Conservation (phyloP, 345 rosid genomes). For the Anacardium occidentale region DNA sequence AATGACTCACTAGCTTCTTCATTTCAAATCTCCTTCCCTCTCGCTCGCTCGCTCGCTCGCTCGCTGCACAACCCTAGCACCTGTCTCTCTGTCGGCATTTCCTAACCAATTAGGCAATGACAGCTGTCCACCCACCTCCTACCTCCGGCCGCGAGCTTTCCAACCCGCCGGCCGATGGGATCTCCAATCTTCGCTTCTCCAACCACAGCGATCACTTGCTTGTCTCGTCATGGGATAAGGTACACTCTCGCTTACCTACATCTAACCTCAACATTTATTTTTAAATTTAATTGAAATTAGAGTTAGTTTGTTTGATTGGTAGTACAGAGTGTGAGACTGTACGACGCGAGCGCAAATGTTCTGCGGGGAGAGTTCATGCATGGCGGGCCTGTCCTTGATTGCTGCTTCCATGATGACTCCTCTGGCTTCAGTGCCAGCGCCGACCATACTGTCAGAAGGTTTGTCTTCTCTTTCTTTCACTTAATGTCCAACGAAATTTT, state of each 20-base stretch:
- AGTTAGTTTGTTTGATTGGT: background rate
- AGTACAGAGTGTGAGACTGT: conserved; percentile 64
- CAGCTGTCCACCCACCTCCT: conserved; percentile 53
- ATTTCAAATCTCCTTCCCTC: conserved; percentile 16
- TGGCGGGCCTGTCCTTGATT: conserved; percentile 90
- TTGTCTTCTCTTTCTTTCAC: conserved; percentile 11
- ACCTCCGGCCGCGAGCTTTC: conserved; percentile 74
- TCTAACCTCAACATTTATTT: background rate
- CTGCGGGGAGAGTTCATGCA: conserved; percentile 90
- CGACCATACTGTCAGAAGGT: conserved; percentile 78
- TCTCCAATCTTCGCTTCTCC: conserved; percentile 92
- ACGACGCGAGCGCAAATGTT: conserved; percentile 70
- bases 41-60: background rate
- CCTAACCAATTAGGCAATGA: conserved; percentile 31
- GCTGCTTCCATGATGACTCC: conserved; percentile 97
- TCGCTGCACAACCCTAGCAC: conserved; percentile 9
- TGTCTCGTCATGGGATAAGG: conserved; percentile 99
- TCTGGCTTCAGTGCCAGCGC: conserved; percentile 88
- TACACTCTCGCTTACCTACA: conserved; percentile 13
- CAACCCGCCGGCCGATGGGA: conserved; percentile 86
- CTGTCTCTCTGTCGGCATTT: conserved; percentile 1
- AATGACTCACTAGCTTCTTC: conserved; percentile 14
- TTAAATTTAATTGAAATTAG: background rate
- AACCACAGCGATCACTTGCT: conserved; percentile 92
- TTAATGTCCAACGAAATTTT: background rate